Conservation (phyloP, 352 stramenopile species). For the Phytophthora pini region DNA sequence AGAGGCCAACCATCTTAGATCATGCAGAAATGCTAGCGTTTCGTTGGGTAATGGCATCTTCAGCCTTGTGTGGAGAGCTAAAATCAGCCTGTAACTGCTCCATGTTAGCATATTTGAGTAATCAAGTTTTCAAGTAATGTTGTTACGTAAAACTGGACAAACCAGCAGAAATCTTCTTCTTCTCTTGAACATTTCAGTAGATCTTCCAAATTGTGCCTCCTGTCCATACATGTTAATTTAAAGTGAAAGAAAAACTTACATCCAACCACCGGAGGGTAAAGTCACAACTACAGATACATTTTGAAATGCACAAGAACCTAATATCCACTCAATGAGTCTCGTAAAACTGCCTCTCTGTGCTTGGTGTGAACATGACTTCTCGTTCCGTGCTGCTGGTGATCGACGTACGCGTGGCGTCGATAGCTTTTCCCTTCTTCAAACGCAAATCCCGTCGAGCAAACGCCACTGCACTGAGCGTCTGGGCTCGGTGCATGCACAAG, state of each 20-base stretch:
- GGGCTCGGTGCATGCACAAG: slow-evolving; percentile 43
- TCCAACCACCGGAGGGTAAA: too few species aligned
- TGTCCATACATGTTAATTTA: too few species aligned
- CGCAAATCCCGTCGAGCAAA: slow-evolving; percentile 38
- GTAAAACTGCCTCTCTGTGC: slow-evolving; percentile 21
- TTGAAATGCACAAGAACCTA: neutral
- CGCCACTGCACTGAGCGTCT: slow-evolving; percentile 23
- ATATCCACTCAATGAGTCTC: slow-evolving; percentile 13
- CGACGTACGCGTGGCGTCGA: slow-evolving; percentile 22
- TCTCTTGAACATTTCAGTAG: too few species aligned
- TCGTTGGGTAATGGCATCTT: neutral
- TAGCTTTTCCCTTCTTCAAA: slow-evolving; percentile 26
- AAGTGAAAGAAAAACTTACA: too few species aligned
- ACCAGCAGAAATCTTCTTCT: too few species aligned
- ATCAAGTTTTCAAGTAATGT: too few species aligned
- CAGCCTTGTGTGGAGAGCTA: neutral
- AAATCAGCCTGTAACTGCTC: neutral
- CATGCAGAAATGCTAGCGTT: neutral
- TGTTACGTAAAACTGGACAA: too few species aligned
- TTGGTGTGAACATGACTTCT: slow-evolving; percentile 6
- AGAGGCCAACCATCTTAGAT: neutral
- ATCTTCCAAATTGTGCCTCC: too few species aligned
- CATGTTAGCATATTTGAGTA: too few species aligned
- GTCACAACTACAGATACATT: neutral
- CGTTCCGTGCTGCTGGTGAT: slow-evolving; percentile 33